Evolutionary conservation across 768 basidiomycete genomes (phyloP), one percentile per base, ranked within the genome.

Genomic region (Tulasnella sp.): DNA sequence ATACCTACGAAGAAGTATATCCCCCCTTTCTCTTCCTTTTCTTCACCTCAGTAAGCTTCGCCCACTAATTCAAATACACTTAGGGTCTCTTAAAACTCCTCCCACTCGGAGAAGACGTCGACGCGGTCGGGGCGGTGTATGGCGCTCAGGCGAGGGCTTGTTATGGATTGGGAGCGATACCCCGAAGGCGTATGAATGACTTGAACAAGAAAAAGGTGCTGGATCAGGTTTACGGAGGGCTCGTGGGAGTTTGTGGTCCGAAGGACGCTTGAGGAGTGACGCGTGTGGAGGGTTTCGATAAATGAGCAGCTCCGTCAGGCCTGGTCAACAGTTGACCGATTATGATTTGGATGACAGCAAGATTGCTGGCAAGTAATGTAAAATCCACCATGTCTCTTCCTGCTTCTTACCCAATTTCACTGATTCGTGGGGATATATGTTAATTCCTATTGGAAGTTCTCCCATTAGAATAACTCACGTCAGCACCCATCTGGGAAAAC

Each of bases 121-220:
- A 80, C 29, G 79, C 80, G 9, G 79, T 79, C 40, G 71, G 80
- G n/a, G 75, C 79, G 16, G 74, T 80, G 10, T 80, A 80, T 44
- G 80, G 77, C 9, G 51, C 73, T 26, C n/a, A 77, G 5, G 80
- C 80, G 6, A 79, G 80, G 23, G 79, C 79, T 2, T 75, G 70
- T n/a, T 80, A 70, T 35, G 79, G 79, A 29, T 48, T 55, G n/a
- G 79, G 78, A 40, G 71, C 55, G 32, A 78, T 80, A 37, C 79
- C 79, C 20, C 48, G 57, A 18, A 26, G 79, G 57, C 78, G 79
- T 77, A 29, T 80, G 23, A 40, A 73, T 35, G 70, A 61, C 26
- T 67, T 77, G n/a, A 69, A 77, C 23, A 70, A 67, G 77, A 69
- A 70, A 23, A 40, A 70, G n/a, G 51, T 77, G 5, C 70, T 77